Conservation (phyloP, 495 filamentous ascomycete species). For the Cercophora newfieldiana region DNA sequence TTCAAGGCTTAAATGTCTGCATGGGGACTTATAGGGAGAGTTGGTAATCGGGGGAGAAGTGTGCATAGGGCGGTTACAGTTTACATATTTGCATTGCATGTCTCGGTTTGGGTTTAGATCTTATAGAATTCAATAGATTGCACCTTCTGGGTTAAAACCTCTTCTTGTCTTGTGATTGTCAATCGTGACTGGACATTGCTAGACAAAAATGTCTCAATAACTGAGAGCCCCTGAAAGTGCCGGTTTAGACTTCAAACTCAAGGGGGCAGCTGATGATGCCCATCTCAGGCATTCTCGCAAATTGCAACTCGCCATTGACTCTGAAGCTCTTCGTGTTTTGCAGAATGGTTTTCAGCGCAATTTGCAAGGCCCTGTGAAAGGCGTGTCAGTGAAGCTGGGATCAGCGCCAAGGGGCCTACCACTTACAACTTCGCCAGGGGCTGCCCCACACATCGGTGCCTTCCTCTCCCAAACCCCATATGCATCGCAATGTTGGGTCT, state of each 20-base stretch:
- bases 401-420: too few relatives aligned
- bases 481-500: conserved; percentile 14
- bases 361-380: conserved; percentile 14
- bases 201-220: too few relatives aligned
- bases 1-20: background rate
- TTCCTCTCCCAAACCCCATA: conserved; percentile 20
- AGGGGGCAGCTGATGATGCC: conserved; percentile 21
- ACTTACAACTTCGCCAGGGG: conserved; percentile 17
- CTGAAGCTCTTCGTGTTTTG: conserved; percentile 13
- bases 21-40: too few relatives aligned
- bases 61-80: too few relatives aligned
- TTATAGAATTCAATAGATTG: too few relatives aligned
- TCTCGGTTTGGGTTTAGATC: too few relatives aligned
- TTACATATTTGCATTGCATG: too few relatives aligned
- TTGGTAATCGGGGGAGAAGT: too few relatives aligned
- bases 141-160: too few relatives aligned
- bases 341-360: conserved; percentile 4
- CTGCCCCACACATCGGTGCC: conserved; percentile 19
- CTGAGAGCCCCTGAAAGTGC: too few relatives aligned
- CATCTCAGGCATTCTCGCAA: conserved; percentile 23
- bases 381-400: background rate
- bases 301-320: conserved; percentile 20
- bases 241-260: conserved; percentile 4
- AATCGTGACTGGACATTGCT: too few relatives aligned
- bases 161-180: too few relatives aligned